Conservation (phyloP, 163 green algal genomes). For the Chlorella variabilis region DNA sequence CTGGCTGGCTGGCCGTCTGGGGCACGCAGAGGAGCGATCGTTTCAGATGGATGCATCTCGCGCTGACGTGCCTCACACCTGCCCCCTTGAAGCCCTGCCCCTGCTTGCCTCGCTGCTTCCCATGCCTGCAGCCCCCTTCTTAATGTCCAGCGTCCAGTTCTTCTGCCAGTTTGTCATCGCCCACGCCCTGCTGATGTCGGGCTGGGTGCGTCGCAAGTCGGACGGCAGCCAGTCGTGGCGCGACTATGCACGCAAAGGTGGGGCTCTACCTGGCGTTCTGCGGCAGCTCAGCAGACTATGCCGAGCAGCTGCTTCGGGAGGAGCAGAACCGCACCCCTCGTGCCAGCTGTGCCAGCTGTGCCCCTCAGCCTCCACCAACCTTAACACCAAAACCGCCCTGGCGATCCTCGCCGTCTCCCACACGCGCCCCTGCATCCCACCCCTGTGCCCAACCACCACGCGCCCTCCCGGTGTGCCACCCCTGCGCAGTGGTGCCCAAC, state of each 20-base stretch:
- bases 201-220: constrained; percentile 54
- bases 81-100: background rate
- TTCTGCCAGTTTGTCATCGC: constrained; percentile 76
- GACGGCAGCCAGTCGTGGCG: constrained; percentile 58
- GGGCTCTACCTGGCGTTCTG: no score
- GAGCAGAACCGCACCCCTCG: background rate
- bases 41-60: no score
- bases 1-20: no score
- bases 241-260: constrained; percentile 67
- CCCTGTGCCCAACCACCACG: no score
- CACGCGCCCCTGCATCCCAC: no score
- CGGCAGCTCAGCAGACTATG: background rate
- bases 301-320: background rate
- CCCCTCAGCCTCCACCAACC: no score
- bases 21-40: no score
- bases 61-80: background rate
- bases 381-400: no score
- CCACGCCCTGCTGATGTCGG: constrained; percentile 53
- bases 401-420: no score
- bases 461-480: no score
- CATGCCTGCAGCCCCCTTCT: constrained; percentile 63
- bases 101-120: background rate
- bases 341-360: no score
- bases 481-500: constrained; percentile 86
- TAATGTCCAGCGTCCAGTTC: constrained; percentile 89